These are phyloP conservation scores for Phytophthora chlamydospora DNA, from an alignment of 352 stramenopile genomes.

Conservation along the genomic window DNA sequence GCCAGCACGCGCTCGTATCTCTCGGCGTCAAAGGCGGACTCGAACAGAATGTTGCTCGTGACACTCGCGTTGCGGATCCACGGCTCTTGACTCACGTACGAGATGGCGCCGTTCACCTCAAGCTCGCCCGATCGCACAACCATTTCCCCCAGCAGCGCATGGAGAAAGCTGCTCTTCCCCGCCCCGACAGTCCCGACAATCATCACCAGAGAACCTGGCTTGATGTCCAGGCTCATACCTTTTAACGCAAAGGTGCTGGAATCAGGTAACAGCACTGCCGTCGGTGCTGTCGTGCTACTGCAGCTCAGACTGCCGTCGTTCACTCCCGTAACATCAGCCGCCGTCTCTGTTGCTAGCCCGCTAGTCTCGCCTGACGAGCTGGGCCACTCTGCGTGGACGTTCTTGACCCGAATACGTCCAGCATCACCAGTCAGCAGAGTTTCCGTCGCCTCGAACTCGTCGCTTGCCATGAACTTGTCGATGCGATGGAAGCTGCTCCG, in stretches of 20 bases:
- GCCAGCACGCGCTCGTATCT: constrained; percentile 51
- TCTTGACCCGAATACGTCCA: constrained; percentile 20
- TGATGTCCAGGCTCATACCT: constrained; percentile 56
- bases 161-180: constrained; percentile 56
- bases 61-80: constrained; percentile 94
- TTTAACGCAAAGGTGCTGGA: constrained; percentile 41
- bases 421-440: neutral
- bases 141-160: constrained; percentile 55
- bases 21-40: constrained; percentile 19
- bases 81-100: constrained; percentile 88
- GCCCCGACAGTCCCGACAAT: constrained; percentile 49
- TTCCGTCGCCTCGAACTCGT: constrained; percentile 22
- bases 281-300: constrained; percentile 5
- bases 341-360: neutral
- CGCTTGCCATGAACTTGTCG: constrained; percentile 33
- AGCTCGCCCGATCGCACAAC: constrained; percentile 15
- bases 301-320: constrained; percentile 1
- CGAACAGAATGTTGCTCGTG: constrained; percentile 57
- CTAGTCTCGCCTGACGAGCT: neutral
- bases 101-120: constrained; percentile 37
- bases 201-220: constrained; percentile 54
- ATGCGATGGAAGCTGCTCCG: constrained; percentile 33
- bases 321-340: constrained; percentile 1
- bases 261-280: constrained; percentile 9
- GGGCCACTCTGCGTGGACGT: constrained; percentile 27